Percentiles rank a stretch among this genome's conserved stretches.
phyloP scores from a whole-genome alignment of 352 stramenopile species.

The Phytophthora tentaculata region DNA sequence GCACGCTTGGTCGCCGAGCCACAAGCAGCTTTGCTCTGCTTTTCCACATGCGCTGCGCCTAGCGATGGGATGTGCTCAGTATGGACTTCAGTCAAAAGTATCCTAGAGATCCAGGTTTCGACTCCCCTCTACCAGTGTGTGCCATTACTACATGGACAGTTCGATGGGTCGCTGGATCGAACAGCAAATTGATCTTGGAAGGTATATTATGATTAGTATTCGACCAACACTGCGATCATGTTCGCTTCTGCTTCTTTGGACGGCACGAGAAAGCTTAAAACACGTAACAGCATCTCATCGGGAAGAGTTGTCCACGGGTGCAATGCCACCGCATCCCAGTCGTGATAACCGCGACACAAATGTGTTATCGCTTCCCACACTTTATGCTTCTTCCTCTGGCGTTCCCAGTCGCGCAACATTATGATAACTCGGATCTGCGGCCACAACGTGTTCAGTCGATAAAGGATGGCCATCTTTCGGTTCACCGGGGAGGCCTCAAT shows the following conservation, averaged over 20 bases:
- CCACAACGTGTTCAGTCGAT: slow-evolving; percentile 14
- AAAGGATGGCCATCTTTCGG: neutral
- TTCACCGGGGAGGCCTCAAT: neutral
- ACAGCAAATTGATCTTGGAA: too few species aligned
- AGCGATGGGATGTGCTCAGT: slow-evolving; percentile 3
- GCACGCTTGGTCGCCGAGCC: slow-evolving; percentile 5
- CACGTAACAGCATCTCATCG: slow-evolving; percentile 1
- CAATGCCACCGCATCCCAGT: slow-evolving; percentile 9
- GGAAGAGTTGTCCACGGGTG: slow-evolving; percentile 15
- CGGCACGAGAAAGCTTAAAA: slow-evolving; percentile 15
- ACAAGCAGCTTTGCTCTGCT: slow-evolving; percentile 6
- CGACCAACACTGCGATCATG: slow-evolving; percentile 1
- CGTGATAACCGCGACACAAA: neutral
- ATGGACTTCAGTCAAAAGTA: neutral
- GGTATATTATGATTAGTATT: neutral
- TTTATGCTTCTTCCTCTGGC: neutral
- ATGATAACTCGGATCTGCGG: slow-evolving; percentile 9
- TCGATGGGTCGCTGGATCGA: too few species aligned
- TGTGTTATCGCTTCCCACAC: neutral
- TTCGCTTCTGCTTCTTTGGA: slow-evolving; percentile 6
- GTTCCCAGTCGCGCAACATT: slow-evolving; percentile 10
- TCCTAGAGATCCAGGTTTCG: neutral
- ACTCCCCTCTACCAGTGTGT: slow-evolving; percentile 1
- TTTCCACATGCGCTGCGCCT: slow-evolving; percentile 8
- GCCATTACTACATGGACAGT: neutral